These are phyloP conservation scores for Hsuehochloa calcarea DNA, from an alignment of 176 grass and related monocot genomes.

Conservation along the genomic window DNA sequence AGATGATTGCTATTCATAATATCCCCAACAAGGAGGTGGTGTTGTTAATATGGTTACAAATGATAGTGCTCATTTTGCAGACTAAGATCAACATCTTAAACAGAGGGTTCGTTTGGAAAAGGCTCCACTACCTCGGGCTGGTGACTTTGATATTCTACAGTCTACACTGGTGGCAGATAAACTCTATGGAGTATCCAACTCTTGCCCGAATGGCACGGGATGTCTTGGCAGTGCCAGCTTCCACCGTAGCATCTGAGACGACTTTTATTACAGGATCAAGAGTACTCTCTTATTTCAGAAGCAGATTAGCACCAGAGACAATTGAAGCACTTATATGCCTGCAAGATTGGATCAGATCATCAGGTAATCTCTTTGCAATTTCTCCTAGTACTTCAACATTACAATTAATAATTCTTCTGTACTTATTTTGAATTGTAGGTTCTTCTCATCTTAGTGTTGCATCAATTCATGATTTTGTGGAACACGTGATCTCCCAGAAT, in stretches of 20 bases:
- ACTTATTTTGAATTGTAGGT: too few species aligned
- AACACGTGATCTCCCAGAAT: neutral
- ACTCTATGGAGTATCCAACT: neutral
- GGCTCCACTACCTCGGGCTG: neutral
- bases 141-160: neutral
- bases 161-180: neutral
- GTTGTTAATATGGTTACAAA: neutral
- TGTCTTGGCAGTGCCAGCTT: neutral
- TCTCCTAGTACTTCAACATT: too few species aligned
- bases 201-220: neutral
- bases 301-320: too few species aligned
- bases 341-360: too few species aligned
- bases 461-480: neutral
- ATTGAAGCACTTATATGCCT: too few species aligned
- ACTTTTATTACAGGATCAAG: neutral
- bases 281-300: too few species aligned
- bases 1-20: neutral
- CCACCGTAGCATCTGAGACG: neutral
- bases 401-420: too few species aligned
- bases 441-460: neutral
- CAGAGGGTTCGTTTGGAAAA: neutral
- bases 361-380: too few species aligned
- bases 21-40: neutral
- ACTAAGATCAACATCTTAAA: neutral
- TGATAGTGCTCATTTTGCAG: neutral